Conservation (phyloP, 2,329 filamentous ascomycete species). For the Trichoderma afroharzianum region DNA sequence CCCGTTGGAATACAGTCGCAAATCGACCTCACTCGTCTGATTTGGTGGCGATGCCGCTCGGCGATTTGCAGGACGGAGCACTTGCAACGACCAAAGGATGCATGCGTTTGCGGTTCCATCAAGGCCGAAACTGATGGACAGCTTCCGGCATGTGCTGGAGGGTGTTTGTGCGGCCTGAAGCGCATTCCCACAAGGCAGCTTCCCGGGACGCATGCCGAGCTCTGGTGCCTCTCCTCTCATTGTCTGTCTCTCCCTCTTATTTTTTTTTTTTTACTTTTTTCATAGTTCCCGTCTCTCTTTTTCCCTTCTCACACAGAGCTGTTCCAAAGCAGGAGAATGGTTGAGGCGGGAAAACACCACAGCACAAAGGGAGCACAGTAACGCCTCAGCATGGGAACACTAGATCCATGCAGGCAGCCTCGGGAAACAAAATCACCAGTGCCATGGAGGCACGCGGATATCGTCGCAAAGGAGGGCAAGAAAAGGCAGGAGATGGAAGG, state of each 20-base stretch:
- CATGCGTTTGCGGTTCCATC: conserved; percentile 8
- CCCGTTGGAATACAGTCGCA: conserved; percentile 23
- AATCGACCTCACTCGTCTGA: not conserved
- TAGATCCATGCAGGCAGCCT: conserved; percentile 32
- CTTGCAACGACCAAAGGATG: conserved; percentile 9
- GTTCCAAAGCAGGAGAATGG: not conserved
- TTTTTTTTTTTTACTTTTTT: not conserved
- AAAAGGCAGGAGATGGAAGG: conserved; percentile 23
- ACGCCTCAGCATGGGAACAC: conserved; percentile 24
- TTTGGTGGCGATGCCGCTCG: conserved; percentile 28
- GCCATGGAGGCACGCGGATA: conserved; percentile 24
- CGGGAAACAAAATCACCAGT: conserved; percentile 27
- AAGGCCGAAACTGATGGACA: not conserved
- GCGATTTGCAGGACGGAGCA: conserved; percentile 26
- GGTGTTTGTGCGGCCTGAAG: not conserved
- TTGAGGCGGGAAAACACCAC: conserved; percentile 1
- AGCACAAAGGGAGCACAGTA: conserved; percentile 6
- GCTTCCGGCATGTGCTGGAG: not conserved
- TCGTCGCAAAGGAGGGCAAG: conserved; percentile 20
- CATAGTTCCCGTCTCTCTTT: not conserved
- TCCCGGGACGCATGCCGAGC: not conserved
- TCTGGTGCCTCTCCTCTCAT: not conserved
- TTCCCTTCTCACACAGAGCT: not conserved
- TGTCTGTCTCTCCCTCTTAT: not conserved
- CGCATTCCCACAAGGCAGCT: not conserved